Base-by-base conservation (phyloP, 148 eudicot species). In the Drosera capensis region DNA sequence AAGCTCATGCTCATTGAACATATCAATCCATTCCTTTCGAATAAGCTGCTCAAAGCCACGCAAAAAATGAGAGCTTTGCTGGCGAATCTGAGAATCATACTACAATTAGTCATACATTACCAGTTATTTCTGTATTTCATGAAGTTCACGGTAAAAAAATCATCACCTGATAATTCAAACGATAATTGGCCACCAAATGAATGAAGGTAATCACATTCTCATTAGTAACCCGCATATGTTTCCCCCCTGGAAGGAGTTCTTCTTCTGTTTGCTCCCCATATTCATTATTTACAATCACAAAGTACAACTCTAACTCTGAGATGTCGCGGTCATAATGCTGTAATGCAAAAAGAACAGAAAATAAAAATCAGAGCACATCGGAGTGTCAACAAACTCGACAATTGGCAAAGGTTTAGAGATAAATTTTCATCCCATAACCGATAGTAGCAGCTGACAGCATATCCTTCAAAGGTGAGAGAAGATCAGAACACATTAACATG, bases 1-100 rank as follows among this genome's bases (percentile, higher is more conserved):
- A 50, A 90, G 87, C 66, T 90, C 97, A 62, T 90, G 95, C 55
- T 84, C 97, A 70, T 90, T 90, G 52, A 90, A 90, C 87, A 90
- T 84, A 67, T 84, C 97, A 54, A 90, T 90, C 95, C 95, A 90
- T 24, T 78, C 87, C 64, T 90, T 80, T 51, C 56, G 81, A 50
- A 90, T 60, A 30, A 90, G 95, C 66, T 80, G 94, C 59, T 80
- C 87, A 72, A 90, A 90, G 45, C 97, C 97, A 52, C 74, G 68
- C 31, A 75, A 54, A 59, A 90, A 84, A 69, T 78, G 81, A 36
- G 74, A 63, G 68, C 97, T 84, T 68, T 90, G 97, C 62, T 84
- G 87, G 36, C 97, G 97, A 60, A 90, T 90, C 97, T 90, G 75
- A 62, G 25, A 22, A 48, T 40, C 44, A 34, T 16, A 29, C 51